phyloP scores from a whole-genome alignment of 2,329 filamentous ascomycete genomes.

The Mycocentrospora acerina region DNA sequence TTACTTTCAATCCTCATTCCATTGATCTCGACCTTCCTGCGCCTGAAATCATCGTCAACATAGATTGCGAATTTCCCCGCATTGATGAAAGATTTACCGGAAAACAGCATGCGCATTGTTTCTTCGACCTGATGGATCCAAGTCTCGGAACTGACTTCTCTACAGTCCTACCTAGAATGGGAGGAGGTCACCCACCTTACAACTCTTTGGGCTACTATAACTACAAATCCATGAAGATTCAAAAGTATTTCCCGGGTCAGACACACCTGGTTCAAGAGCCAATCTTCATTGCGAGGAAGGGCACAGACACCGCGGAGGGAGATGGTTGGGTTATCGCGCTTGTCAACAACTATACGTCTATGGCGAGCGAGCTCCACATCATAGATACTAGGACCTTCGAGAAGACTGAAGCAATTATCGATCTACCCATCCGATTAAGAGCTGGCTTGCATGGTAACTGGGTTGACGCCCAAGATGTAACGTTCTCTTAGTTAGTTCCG shows the following conservation, averaged over 20 bases:
- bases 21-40: slow-evolving; percentile 22
- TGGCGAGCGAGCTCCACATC: slow-evolving; percentile 33
- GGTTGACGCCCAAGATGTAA: no score
- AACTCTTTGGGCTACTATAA: slow-evolving; percentile 52
- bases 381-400: slow-evolving; percentile 34
- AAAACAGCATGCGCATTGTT: slow-evolving; percentile 32
- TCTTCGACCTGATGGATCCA: slow-evolving; percentile 49
- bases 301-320: no score
- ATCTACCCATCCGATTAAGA: slow-evolving; percentile 39
- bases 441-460: no score
- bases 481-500: no score
- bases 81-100: slow-evolving; percentile 45
- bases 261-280: slow-evolving; percentile 52
- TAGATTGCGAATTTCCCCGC: slow-evolving; percentile 44
- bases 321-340: no score
- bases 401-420: slow-evolving; percentile 34
- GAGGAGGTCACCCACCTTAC: slow-evolving; percentile 42
- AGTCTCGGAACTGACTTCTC: slow-evolving; percentile 36
- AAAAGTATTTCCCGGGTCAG: slow-evolving; percentile 49
- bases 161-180: slow-evolving; percentile 26
- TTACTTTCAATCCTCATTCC: slow-evolving; percentile 35
- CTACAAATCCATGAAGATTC: slow-evolving; percentile 36
- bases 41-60: slow-evolving; percentile 27
- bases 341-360: slow-evolving; percentile 20
- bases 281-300: slow-evolving; percentile 49